Evolutionary conservation across 2,329 filamentous ascomycete species (phyloP).

Genomic region (Aspergillus texensis): DNA sequence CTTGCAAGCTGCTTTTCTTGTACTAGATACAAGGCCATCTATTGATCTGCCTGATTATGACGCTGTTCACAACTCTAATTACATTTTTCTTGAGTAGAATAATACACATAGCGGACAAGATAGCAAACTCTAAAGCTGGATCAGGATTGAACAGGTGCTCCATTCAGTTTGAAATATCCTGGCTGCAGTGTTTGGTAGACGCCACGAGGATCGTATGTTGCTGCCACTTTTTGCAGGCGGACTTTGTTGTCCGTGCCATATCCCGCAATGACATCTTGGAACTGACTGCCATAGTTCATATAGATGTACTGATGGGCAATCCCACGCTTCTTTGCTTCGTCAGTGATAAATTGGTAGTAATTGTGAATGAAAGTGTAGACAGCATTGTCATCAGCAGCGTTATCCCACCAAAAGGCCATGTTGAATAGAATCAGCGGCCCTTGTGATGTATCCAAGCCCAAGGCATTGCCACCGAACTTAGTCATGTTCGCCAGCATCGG

Average conservation of each 20-base stretch:
- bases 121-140: neutral
- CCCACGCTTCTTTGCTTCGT: slow-evolving; percentile 15
- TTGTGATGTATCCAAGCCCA: slow-evolving; percentile 7
- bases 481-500: slow-evolving; percentile 32
- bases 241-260: slow-evolving; percentile 45
- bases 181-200: slow-evolving; percentile 47
- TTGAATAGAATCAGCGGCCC: slow-evolving; percentile 25
- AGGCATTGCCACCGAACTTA: slow-evolving; percentile 17
- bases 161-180: slow-evolving; percentile 48
- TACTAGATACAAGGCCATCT: neutral
- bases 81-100: neutral
- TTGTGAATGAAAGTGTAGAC: slow-evolving; percentile 28
- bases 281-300: slow-evolving; percentile 52
- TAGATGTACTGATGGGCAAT: slow-evolving; percentile 32
- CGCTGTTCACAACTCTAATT: neutral
- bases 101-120: neutral
- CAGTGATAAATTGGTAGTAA: slow-evolving; percentile 19
- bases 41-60: neutral
- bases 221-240: slow-evolving; percentile 35
- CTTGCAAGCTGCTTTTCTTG: neutral
- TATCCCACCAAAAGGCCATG: slow-evolving; percentile 34
- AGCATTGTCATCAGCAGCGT: slow-evolving; percentile 34
- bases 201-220: slow-evolving; percentile 44
- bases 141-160: neutral
- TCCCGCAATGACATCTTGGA: slow-evolving; percentile 45